Base-by-base conservation (phyloP, 2,329 filamentous ascomycete genomes). In the Botrytis squamosa region DNA sequence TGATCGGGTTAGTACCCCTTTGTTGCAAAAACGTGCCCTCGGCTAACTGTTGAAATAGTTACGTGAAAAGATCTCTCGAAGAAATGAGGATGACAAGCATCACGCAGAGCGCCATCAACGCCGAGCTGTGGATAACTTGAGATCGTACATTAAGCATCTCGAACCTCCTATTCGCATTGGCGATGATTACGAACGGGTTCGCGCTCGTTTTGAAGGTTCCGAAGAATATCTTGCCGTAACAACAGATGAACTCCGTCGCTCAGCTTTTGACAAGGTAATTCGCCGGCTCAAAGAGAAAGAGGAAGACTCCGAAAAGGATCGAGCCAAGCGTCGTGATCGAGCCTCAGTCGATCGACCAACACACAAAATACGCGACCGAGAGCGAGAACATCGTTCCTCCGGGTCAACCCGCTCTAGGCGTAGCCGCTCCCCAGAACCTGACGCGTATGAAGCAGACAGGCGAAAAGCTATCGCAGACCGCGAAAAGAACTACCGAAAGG, bases 361-460 rank as follows among this genome's bases (percentile, higher is more conserved):
- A 72, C 83, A 84, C 72, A 84, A 84, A 46, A 83, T 84, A 49
- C 77, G 81, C 71, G 85, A 91, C 77, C 89, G 92, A 79, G 90
- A 91, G 83, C 86, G 88, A 84, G 86, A 88, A 83, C 88, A 90
- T 82, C 88, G 89, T 78, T 4, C n/a, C n/a, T 29, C n/a, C 7
- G 85, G 84, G 77, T 69, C 71, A n/a, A 29, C 36, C 14, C 88
- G 88, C 79, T 83, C 85, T 78, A 86, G 93, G 78, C 89, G 89
- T 78, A 97, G 93, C 81, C 93, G 94, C 79, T 95, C 92, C 78
- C 95, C 94, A n/a, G 96, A 98, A 83, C 89, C 90, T 74, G 95
- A 99, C 84, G 90, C 93, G 33, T 99, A 99, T 83, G 96, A 98
- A 83, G 96, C 95, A 75, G 96, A 99, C 81, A 91, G 96, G 77